These are phyloP conservation scores for Boletus vermiculosoides DNA, from an alignment of 768 basidiomycete species.

Conservation along the genomic window DNA sequence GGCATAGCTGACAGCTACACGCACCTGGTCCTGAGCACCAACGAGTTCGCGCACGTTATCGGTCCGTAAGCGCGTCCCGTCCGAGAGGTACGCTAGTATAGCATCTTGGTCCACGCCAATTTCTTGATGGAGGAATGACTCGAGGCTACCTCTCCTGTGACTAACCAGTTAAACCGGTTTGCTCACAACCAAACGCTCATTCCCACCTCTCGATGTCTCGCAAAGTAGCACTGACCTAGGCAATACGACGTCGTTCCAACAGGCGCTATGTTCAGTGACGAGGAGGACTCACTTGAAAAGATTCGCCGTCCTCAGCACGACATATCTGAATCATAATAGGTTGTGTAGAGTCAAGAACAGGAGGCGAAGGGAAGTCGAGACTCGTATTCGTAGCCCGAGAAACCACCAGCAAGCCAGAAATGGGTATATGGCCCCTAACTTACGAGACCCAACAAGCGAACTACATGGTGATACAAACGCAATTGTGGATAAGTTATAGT, in stretches of 20 bases:
- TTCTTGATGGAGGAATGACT: constrained; percentile 67
- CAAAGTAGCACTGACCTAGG: constrained; percentile 55
- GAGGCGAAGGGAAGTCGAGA: neutral
- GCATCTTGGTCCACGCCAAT: constrained; percentile 68
- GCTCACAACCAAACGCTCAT: constrained; percentile 2
- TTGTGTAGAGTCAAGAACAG: constrained; percentile 11
- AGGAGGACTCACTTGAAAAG: constrained; percentile 48
- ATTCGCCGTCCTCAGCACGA: constrained; percentile 62
- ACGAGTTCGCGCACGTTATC: constrained; percentile 76
- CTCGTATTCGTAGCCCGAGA: neutral
- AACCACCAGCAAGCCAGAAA: constrained; percentile 18
- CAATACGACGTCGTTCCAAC: neutral
- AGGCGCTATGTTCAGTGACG: neutral
- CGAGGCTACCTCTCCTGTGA: constrained; percentile 62
- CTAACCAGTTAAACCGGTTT: constrained; percentile 5
- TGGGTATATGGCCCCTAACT: constrained; percentile 18
- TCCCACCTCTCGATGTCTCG: constrained; percentile 75
- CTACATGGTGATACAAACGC: neutral
- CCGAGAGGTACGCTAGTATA: constrained; percentile 74
- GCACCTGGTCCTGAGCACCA: constrained; percentile 71
- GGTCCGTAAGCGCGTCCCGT: constrained; percentile 69
- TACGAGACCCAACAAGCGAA: neutral
- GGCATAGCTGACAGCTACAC: constrained; percentile 9
- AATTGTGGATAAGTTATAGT: constrained; percentile 2
- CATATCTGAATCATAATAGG: constrained; percentile 59